phyloP scores from a whole-genome alignment of 2,329 filamentous ascomycete genomes.

The Fusarium sp. region DNA sequence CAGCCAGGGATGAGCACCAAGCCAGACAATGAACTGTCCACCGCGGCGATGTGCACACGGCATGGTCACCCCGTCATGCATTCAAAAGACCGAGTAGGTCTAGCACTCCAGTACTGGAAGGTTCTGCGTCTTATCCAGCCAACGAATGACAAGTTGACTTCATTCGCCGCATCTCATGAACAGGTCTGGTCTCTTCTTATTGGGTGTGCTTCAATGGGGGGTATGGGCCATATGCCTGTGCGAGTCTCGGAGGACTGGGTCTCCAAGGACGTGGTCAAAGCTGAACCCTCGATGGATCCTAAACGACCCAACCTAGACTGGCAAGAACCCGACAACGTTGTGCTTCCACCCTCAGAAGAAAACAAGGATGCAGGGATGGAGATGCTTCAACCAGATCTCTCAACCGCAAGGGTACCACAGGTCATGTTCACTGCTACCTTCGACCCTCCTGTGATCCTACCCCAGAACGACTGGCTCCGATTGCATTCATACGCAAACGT shows the following conservation, averaged over 20 bases:
- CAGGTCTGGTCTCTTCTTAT: constrained; percentile 75
- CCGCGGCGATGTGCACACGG: constrained; percentile 73
- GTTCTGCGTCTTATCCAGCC: constrained; percentile 63
- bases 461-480: constrained; percentile 70
- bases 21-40: constrained; percentile 61
- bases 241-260: constrained; percentile 82
- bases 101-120: constrained; percentile 84
- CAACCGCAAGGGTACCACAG: constrained; percentile 69
- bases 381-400: constrained; percentile 59
- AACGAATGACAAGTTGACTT: constrained; percentile 50
- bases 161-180: constrained; percentile 54
- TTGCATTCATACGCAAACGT: constrained; percentile 69
- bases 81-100: constrained; percentile 71
- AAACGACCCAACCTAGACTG: constrained; percentile 70
- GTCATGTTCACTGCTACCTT: constrained; percentile 81
- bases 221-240: constrained; percentile 66
- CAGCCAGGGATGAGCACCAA: constrained; percentile 58
- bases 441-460: constrained; percentile 78
- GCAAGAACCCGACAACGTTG: constrained; percentile 76
- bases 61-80: constrained; percentile 80
- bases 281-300: constrained; percentile 55
- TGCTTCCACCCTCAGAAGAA: constrained; percentile 61
- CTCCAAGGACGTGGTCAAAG: constrained; percentile 72
- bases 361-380: constrained; percentile 64
- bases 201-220: constrained; percentile 66